Conservation (phyloP, 2,329 filamentous ascomycete genomes). For the Juglanconis juglandina region DNA sequence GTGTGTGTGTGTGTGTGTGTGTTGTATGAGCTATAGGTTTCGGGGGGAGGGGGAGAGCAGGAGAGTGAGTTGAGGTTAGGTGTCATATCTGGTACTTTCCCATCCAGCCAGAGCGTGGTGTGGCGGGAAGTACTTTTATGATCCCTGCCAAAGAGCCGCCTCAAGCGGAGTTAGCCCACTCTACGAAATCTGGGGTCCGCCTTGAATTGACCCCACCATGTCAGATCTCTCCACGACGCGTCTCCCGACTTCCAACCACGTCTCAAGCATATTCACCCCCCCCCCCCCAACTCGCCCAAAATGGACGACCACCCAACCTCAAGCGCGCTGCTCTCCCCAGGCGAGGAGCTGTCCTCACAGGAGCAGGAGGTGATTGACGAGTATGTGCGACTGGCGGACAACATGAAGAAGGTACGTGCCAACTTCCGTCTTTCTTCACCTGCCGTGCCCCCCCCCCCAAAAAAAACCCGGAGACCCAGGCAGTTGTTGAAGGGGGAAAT, state of each 20-base stretch:
- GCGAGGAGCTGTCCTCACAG: slow-evolving; percentile 65
- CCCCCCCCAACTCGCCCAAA: background rate
- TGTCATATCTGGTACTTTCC: background rate
- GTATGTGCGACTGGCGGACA: slow-evolving; percentile 81
- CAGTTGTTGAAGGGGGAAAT: too few relatives aligned
- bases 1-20: background rate
- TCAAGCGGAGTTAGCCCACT: background rate
- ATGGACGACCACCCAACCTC: slow-evolving; percentile 20
- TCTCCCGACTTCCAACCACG: background rate
- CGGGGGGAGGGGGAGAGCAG: too few relatives aligned
- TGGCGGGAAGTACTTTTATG: background rate
- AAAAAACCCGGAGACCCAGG: background rate
- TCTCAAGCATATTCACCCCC: background rate
- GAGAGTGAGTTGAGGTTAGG: background rate
- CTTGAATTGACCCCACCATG: slow-evolving; percentile 6
- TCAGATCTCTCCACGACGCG: slow-evolving; percentile 9
- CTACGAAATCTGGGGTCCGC: background rate
- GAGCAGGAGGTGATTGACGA: slow-evolving; percentile 96
- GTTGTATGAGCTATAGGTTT: slow-evolving; percentile 3
- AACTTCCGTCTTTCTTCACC: too few relatives aligned
- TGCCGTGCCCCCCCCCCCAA: background rate
- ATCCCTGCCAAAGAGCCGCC: background rate
- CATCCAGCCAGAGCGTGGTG: background rate
- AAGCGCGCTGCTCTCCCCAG: slow-evolving; percentile 33
- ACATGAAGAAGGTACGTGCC: slow-evolving; percentile 77